These are phyloP conservation scores for Solanum pimpinellifolium DNA, from an alignment of 257 asterid species.

Conservation along the genomic window DNA sequence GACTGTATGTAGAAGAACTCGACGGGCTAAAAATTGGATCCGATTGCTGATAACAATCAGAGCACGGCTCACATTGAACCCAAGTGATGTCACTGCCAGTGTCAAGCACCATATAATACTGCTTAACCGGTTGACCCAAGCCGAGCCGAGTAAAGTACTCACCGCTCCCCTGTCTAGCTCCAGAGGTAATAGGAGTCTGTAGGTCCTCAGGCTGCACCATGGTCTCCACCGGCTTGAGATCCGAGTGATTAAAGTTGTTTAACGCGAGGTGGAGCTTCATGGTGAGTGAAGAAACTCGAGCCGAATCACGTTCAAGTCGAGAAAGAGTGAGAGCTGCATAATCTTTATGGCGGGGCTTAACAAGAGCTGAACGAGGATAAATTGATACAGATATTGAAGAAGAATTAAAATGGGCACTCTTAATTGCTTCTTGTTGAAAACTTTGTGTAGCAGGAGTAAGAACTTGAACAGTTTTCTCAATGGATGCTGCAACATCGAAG, in stretches of 20 bases:
- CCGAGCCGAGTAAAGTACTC: conserved; percentile 72
- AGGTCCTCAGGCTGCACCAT: conserved; percentile 18
- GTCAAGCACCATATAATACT: conserved; percentile 39
- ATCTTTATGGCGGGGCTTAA: conserved; percentile 6
- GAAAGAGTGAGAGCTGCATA: conserved; percentile 43
- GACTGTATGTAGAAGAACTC: conserved; percentile 30
- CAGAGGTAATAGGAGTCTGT: conserved; percentile 50
- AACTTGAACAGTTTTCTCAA: conserved; percentile 4
- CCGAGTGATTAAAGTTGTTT: conserved; percentile 2
- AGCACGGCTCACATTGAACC: conserved; percentile 76
- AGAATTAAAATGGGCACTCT: background rate
- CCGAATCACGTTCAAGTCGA: conserved; percentile 40
- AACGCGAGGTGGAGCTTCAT: conserved; percentile 9
- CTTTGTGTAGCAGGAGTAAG: background rate
- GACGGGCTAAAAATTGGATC: conserved; percentile 54
- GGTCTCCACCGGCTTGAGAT: conserved; percentile 15
- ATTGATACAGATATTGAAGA: conserved; percentile 26
- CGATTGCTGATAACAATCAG: conserved; percentile 46
- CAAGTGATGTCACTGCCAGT: conserved; percentile 72
- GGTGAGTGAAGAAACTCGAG: conserved; percentile 34
- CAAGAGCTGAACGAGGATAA: conserved; percentile 45
- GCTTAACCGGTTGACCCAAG: conserved; percentile 46
- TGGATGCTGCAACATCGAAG: conserved; percentile 8
- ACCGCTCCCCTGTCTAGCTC: conserved; percentile 49
- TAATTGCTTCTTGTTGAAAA: background rate